Percentiles rank a stretch among this genome's conserved stretches.
Evolutionary conservation across 176 grass and related monocot genomes (phyloP).

Genomic region (Saccharum officinarum): DNA sequence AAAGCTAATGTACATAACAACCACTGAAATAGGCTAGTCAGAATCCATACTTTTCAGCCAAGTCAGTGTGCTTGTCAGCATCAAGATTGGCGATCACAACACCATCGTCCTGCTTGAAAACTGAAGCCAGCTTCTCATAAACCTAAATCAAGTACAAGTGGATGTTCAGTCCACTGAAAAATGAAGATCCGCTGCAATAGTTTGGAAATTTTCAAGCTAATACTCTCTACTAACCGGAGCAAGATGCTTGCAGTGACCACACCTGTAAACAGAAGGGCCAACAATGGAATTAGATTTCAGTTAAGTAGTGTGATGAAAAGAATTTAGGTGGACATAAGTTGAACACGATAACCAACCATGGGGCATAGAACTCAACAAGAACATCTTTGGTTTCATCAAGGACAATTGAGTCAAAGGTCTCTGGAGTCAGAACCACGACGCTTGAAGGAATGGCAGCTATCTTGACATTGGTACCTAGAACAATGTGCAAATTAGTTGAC

Average conservation of each 20-base stretch:
- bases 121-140: conserved; percentile 87
- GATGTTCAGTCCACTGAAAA: conserved; percentile 30
- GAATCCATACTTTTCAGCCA: conserved; percentile 82
- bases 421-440: conserved; percentile 68
- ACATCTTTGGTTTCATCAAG: conserved; percentile 98
- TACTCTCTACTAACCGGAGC: conserved; percentile 72
- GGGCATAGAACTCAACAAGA: conserved; percentile 99
- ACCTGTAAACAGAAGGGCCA: conserved; percentile 56
- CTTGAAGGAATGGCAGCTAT: conserved; percentile 73
- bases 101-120: conserved; percentile 67
- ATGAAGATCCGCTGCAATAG: background rate
- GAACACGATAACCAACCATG: conserved; percentile 65
- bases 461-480: conserved; percentile 93
- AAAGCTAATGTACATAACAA: background rate
- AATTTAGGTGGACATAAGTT: background rate
- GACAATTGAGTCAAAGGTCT: conserved; percentile 78
- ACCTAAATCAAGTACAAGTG: conserved; percentile 47
- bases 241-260: conserved; percentile 97
- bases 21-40: conserved; percentile 17
- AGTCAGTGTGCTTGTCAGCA: conserved; percentile 85
- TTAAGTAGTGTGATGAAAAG: background rate
- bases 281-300: conserved; percentile 18
- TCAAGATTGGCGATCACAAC: conserved; percentile 93
- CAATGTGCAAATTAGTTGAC: background rate
- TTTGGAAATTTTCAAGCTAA: conserved; percentile 23